Conservation (phyloP, 306 rosid species). For the Trifolium subterraneum region DNA sequence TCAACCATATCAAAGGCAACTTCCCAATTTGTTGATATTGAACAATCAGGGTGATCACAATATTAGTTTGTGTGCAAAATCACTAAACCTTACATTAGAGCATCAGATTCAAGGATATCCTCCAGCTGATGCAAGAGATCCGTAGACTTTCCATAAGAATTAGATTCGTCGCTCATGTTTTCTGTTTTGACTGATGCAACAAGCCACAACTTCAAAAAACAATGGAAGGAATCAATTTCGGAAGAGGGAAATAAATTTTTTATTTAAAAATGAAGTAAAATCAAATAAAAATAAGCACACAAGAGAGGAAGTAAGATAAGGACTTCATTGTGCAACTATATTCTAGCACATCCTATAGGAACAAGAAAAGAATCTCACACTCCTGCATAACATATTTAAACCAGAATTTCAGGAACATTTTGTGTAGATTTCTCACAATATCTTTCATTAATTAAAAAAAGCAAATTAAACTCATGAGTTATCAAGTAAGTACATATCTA, state of each 20-base stretch:
- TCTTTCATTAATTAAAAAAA: background rate
- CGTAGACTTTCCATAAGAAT: conserved; percentile 35
- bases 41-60: conserved; percentile 8
- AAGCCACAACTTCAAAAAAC: background rate
- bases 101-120: conserved; percentile 69
- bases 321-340: too few relatives aligned
- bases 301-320: background rate
- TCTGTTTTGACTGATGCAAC: conserved; percentile 8
- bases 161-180: conserved; percentile 48
- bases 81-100: conserved; percentile 63
- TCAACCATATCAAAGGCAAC: background rate
- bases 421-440: background rate
- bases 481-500: background rate
- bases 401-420: background rate
- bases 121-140: conserved; percentile 70
- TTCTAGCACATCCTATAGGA: too few relatives aligned
- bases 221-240: background rate
- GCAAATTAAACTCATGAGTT: background rate
- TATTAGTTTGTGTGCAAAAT: conserved; percentile 5
- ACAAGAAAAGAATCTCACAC: too few relatives aligned
- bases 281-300: background rate
- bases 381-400: too few relatives aligned
- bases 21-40: background rate
- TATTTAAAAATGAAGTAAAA: background rate
- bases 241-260: background rate